phyloP scores from a whole-genome alignment of 192 early-diverging fungal genomes.

The Gonapodya prolifera region DNA sequence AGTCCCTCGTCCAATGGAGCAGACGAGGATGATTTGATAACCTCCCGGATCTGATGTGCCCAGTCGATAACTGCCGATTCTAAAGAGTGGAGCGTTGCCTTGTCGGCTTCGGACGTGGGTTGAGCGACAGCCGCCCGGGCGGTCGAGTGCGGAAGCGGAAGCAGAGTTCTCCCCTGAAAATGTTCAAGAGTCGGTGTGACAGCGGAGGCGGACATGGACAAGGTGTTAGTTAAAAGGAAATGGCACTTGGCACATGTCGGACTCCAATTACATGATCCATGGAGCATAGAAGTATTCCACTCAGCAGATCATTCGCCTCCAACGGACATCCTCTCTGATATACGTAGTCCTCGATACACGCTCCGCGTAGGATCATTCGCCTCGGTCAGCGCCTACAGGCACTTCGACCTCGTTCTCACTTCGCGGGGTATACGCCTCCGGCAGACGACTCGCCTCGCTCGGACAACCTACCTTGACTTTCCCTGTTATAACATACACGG shows the following conservation, averaged over 20 bases:
- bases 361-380: too few relatives aligned
- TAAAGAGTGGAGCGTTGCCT: slow-evolving; percentile 39
- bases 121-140: slow-evolving; percentile 19
- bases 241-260: too few relatives aligned
- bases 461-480: slow-evolving; percentile 36
- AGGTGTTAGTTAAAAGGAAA: not conserved
- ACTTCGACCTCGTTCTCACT: too few relatives aligned
- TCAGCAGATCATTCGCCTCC: too few relatives aligned
- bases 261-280: too few relatives aligned
- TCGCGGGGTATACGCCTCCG: too few relatives aligned
- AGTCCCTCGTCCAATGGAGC: slow-evolving; percentile 45
- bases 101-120: slow-evolving; percentile 30
- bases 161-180: slow-evolving; percentile 47
- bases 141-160: slow-evolving; percentile 37
- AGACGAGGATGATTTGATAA: slow-evolving; percentile 44
- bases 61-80: slow-evolving; percentile 57
- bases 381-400: too few relatives aligned
- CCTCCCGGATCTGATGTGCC: slow-evolving; percentile 56
- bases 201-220: not conserved
- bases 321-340: too few relatives aligned
- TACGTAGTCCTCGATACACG: too few relatives aligned
- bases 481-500: slow-evolving; percentile 51
- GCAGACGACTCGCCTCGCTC: too few relatives aligned
- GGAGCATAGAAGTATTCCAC: too few relatives aligned
- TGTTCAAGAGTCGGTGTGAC: not conserved